These are phyloP conservation scores for Diplosphaera chodatii DNA, from an alignment of 139 green algal genomes.

Conservation along the genomic window DNA sequence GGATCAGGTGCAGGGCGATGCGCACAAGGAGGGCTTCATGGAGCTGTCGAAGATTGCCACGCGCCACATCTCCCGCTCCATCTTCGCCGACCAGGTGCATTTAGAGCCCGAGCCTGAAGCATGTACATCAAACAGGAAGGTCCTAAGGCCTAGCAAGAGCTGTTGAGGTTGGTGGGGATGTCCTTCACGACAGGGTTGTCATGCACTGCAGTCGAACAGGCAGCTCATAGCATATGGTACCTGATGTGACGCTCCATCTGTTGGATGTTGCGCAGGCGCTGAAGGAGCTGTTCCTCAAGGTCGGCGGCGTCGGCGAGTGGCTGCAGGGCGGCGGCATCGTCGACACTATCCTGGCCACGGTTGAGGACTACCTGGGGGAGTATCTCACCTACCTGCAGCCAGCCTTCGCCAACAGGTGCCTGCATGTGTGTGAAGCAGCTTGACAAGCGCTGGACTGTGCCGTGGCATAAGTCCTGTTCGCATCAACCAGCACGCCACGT, in stretches of 20 bases:
- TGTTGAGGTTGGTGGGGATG: no score
- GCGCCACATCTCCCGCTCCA: neutral
- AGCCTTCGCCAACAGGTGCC: slow-evolving; percentile 30
- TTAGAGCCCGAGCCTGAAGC: no score
- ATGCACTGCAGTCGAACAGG: no score
- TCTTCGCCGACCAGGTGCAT: slow-evolving; percentile 31
- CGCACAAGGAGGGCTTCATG: slow-evolving; percentile 59
- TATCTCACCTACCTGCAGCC: slow-evolving; percentile 41
- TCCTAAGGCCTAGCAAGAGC: no score
- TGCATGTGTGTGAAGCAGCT: no score
- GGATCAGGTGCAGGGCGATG: slow-evolving; percentile 55
- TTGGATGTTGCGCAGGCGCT: slow-evolving; percentile 23
- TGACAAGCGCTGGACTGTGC: no score
- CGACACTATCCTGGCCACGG: slow-evolving; percentile 64
- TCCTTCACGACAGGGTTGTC: no score
- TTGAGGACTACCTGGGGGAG: slow-evolving; percentile 68
- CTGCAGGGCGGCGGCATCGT: slow-evolving; percentile 30
- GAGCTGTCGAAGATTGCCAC: slow-evolving; percentile 48
- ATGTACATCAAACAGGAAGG: no score
- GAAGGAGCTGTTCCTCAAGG: slow-evolving; percentile 31
- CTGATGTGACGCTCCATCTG: no score
- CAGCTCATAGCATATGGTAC: no score
- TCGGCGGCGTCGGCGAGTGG: slow-evolving; percentile 48
- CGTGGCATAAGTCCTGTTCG: no score
- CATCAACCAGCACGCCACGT: no score